Percentiles rank a stretch among this genome's conserved stretches.
phyloP scores from a whole-genome alignment of 2,329 filamentous ascomycete genomes.

The Apiospora phragmitis region DNA sequence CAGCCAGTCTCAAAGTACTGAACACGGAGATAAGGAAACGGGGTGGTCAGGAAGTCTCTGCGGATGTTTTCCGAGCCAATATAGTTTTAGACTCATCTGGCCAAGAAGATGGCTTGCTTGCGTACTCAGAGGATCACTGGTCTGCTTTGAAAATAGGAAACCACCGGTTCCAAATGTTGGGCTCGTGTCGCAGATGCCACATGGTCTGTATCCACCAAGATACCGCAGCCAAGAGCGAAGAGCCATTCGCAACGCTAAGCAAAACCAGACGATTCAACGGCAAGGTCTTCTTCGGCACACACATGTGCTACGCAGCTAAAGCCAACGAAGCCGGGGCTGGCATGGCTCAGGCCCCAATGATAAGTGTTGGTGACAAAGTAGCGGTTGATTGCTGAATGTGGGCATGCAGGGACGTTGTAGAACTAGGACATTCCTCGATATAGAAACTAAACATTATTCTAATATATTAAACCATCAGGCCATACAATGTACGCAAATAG shows the following conservation, averaged over 20 bases:
- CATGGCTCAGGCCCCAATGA: slow-evolving; percentile 41
- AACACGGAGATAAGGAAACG: slow-evolving; percentile 69
- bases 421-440: not conserved
- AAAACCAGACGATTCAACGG: slow-evolving; percentile 83
- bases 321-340: slow-evolving; percentile 18
- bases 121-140: slow-evolving; percentile 86
- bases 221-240: slow-evolving; percentile 74
- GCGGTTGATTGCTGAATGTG: slow-evolving; percentile 19
- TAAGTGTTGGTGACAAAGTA: slow-evolving; percentile 50
- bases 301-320: slow-evolving; percentile 57
- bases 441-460: not conserved
- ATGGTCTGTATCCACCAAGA: slow-evolving; percentile 95
- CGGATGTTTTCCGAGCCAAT: slow-evolving; percentile 85
- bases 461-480: not conserved
- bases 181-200: slow-evolving; percentile 84
- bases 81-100: slow-evolving; percentile 65
- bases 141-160: slow-evolving; percentile 63
- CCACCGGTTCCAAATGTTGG: slow-evolving; percentile 70
- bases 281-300: slow-evolving; percentile 87
- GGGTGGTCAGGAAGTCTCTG: slow-evolving; percentile 65
- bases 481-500: not conserved
- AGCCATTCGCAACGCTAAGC: slow-evolving; percentile 84
- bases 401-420: not conserved
- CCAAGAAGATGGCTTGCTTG: slow-evolving; percentile 42
- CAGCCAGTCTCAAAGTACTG: slow-evolving; percentile 74